Evolutionary conservation across 176 grass and related monocot species (phyloP).

Genomic region (Lolium perenne): DNA sequence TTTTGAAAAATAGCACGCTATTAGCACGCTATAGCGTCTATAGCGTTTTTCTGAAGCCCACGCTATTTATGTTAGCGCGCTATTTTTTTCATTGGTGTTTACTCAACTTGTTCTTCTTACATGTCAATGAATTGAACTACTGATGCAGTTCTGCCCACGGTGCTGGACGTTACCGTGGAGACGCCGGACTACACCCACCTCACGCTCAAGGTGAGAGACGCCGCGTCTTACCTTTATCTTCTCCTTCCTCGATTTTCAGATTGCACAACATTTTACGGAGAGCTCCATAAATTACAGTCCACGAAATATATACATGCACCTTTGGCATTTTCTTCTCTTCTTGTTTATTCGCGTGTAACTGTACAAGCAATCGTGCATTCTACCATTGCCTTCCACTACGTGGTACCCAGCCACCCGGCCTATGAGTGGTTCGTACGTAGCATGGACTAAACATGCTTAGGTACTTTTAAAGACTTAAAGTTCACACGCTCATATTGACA

Average conservation of each 20-base stretch:
- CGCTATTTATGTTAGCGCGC: no score
- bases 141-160: conserved; percentile 80
- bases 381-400: neutral
- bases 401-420: no score
- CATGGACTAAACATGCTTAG: no score
- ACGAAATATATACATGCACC: neutral
- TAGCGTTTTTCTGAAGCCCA: no score
- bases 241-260: neutral
- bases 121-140: neutral
- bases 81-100: no score
- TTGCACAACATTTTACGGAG: neutral
- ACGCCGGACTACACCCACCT: conserved; percentile 85
- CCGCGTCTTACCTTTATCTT: neutral
- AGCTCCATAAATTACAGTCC: neutral
- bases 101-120: no score
- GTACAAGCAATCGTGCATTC: neutral
- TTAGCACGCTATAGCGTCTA: no score
- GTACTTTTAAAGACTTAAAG: no score
- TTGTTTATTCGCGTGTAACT: neutral
- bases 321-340: neutral
- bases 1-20: no score
- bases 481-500: neutral
- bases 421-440: no score
- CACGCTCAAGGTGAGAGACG: conserved; percentile 72
- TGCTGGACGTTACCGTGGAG: conserved; percentile 83